phyloP scores from a whole-genome alignment of 73 alveolate genomes.

The Stentor roeselii region DNA sequence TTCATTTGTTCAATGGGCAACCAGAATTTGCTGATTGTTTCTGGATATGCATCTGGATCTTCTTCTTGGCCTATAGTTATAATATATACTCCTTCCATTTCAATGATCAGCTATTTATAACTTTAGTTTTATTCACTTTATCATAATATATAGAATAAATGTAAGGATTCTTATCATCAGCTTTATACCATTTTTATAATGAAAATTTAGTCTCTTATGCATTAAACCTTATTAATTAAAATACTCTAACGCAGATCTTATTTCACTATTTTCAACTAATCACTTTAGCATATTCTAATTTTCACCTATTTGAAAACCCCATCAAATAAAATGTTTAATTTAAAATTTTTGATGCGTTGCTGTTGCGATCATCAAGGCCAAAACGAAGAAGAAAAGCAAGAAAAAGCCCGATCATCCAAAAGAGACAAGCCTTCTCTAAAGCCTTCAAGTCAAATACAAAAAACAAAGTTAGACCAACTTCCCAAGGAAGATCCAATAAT shows the following conservation, averaged over 20 bases:
- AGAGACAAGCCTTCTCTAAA: background rate
- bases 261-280: background rate
- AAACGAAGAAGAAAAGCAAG: background rate
- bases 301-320: background rate
- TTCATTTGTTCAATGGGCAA: slow-evolving; percentile 14
- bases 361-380: background rate
- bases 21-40: slow-evolving; percentile 20
- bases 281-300: background rate
- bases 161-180: too few species aligned
- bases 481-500: background rate
- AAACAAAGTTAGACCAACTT: background rate
- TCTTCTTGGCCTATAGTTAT: too few species aligned
- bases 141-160: too few species aligned
- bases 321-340: background rate
- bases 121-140: too few species aligned
- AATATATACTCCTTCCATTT: too few species aligned
- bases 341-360: background rate
- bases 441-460: background rate
- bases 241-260: too few species aligned
- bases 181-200: too few species aligned
- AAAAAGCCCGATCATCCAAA: background rate
- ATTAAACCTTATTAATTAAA: too few species aligned
- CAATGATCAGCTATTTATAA: too few species aligned
- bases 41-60: slow-evolving; percentile 25
- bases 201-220: too few species aligned